Base-by-base conservation (phyloP, 306 rosid genomes). In the Trifolium dubium region DNA sequence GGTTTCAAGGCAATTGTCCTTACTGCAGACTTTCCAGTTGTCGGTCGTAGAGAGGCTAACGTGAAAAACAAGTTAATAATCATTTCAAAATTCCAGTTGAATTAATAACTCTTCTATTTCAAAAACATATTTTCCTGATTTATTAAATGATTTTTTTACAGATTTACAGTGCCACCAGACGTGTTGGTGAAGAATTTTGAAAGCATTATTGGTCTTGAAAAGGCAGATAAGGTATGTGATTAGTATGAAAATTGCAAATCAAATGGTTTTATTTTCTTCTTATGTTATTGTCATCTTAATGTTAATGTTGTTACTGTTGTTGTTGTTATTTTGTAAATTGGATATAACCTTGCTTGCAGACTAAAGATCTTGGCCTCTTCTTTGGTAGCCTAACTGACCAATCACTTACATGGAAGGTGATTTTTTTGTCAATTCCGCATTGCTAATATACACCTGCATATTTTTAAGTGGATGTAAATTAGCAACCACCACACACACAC, bases 331-430 rank as follows among this genome's bases (percentile, higher is more conserved):
- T 3, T 5, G 3, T 5, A 49, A 49, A 14, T n/a, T 49, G 55
- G 23, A 49, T 49, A n/a, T 47, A 47, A 47, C 53, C 53, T 47
- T 47, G n/a, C n/a, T n/a, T n/a, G 18, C 53, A 47, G 53, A 14
- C 19, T 14, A 14, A 47, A 47, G 0, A 13, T 8, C 14, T 17
- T 47, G 49, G 2, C 89, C 47, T 78, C 92, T 14, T 83, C 85
- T 71, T 67, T 34, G 91, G 91, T 15, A 83, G 89, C 41, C 94
- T 86, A 85, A 31, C 14, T 41, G 98, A 93, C 50, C 88, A 74
- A 43, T 81, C 97, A 70, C 90, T 91, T 70, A 93, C 63, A 85
- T 93, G 97, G 98, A 85, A 91, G 97, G 97, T 91, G 76, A 76
- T 40, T 13, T 50, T n/a, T 4, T 46, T 13, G 12, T 37, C 23